Evolutionary conservation across 768 basidiomycete species (phyloP).

Genomic region (Leccinum disarticulatum): DNA sequence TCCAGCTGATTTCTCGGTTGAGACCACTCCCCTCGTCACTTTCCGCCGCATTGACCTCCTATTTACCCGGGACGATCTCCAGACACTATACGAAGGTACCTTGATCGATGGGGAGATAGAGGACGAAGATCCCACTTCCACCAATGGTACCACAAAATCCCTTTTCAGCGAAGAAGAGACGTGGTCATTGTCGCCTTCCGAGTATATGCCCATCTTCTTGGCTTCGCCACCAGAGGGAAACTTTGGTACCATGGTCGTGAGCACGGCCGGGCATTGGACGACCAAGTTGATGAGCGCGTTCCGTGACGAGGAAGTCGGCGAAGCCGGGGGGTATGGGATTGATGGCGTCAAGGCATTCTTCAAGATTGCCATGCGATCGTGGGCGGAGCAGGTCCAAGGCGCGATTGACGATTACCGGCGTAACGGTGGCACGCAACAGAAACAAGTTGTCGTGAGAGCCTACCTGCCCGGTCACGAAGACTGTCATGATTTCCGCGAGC

Average conservation of each 20-base stretch:
- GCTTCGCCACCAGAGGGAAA: constrained; percentile 44
- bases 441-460: constrained; percentile 55
- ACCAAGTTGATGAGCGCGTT: constrained; percentile 50
- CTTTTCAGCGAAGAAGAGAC: constrained; percentile 57
- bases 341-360: constrained; percentile 58
- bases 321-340: constrained; percentile 46
- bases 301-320: constrained; percentile 31
- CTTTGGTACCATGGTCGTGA: constrained; percentile 62
- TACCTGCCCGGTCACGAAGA: constrained; percentile 68
- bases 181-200: constrained; percentile 53
- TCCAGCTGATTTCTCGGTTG: constrained; percentile 54
- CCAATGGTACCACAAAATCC: constrained; percentile 28
- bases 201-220: constrained; percentile 54
- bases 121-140: constrained; percentile 11
- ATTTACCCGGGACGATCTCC: constrained; percentile 47
- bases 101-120: constrained; percentile 20
- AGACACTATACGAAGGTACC: constrained; percentile 39
- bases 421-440: constrained; percentile 27
- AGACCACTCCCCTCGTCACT: constrained; percentile 58
- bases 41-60: constrained; percentile 68
- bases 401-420: constrained; percentile 38
- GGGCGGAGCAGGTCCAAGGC: constrained; percentile 53
- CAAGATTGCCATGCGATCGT: constrained; percentile 51
- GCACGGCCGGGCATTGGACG: constrained; percentile 72
- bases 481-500: constrained; percentile 49